Percentiles rank a stretch among this genome's conserved stretches.
Evolutionary conservation across 305 asterid genomes (phyloP).

Genomic region (Plantago coronopus): DNA sequence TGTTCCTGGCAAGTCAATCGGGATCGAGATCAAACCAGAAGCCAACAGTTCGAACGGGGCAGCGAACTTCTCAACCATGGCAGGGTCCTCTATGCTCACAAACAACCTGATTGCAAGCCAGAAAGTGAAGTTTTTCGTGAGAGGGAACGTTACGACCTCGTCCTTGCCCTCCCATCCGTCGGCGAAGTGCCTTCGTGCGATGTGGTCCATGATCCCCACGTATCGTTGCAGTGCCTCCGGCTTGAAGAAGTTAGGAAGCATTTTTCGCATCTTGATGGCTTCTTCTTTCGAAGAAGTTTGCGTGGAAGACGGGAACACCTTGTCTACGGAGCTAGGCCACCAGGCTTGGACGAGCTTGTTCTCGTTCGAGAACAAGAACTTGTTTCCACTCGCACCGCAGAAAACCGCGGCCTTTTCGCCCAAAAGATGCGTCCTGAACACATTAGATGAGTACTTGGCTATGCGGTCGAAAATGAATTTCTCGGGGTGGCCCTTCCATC

Average conservation of each 20-base stretch:
- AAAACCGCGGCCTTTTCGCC: conserved; percentile 46
- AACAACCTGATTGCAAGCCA: conserved; percentile 43
- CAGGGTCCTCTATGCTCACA: conserved; percentile 37
- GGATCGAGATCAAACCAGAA: conserved; percentile 36
- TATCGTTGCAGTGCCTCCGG: conserved; percentile 43
- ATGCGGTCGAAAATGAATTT: conserved; percentile 39
- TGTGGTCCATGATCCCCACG: conserved; percentile 39
- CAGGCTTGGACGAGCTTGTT: conserved; percentile 8
- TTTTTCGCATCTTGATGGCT: conserved; percentile 38
- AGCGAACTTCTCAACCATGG: conserved; percentile 30
- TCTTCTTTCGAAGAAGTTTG: conserved; percentile 15
- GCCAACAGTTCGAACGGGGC: conserved; percentile 39
- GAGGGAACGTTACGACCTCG: conserved; percentile 27
- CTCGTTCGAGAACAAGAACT: conserved; percentile 22
- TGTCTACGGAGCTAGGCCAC: conserved; percentile 6
- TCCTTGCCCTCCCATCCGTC: conserved; percentile 36
- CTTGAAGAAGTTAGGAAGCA: conserved; percentile 46
- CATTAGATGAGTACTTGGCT: conserved; percentile 27
- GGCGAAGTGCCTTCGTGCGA: conserved; percentile 33
- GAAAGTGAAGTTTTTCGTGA: conserved; percentile 39
- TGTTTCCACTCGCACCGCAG: conserved; percentile 54
- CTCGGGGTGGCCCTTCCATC: conserved; percentile 46
- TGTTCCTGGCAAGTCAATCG: conserved; percentile 44
- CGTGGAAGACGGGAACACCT: neutral
- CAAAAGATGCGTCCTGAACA: conserved; percentile 38